These are phyloP conservation scores for Hypomyces rosellus DNA, from an alignment of 2,329 filamentous ascomycete genomes.

Conservation along the genomic window DNA sequence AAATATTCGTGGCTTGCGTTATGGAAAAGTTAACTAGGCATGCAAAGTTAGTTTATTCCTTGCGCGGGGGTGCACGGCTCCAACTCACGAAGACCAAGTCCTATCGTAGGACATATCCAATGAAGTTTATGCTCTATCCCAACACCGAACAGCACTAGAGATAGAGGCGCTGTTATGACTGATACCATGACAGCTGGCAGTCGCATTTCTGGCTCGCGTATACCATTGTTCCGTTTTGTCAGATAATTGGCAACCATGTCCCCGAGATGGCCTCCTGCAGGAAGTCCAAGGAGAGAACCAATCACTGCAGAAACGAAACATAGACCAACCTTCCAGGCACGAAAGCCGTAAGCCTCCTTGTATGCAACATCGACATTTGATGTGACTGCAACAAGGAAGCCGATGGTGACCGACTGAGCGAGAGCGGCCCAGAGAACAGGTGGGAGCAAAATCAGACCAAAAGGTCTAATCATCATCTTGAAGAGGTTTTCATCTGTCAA, in stretches of 20 bases:
- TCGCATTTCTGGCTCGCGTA: constrained; percentile 56
- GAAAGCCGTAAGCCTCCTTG: constrained; percentile 34
- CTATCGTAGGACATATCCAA: constrained; percentile 52
- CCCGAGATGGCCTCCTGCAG: constrained; percentile 41
- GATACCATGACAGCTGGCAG: constrained; percentile 47
- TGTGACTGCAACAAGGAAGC: constrained; percentile 48
- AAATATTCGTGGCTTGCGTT: constrained; percentile 49
- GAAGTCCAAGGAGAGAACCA: constrained; percentile 43
- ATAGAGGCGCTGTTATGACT: constrained; percentile 42
- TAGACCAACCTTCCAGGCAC: constrained; percentile 42
- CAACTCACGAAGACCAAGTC: constrained; percentile 43
- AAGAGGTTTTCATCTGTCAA: constrained; percentile 41
- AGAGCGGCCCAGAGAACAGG: constrained; percentile 50
- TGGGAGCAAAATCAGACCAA: constrained; percentile 44
- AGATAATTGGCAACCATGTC: constrained; percentile 43
- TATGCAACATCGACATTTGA: constrained; percentile 46
- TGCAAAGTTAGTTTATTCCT: constrained; percentile 6
- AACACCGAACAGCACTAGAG: constrained; percentile 40
- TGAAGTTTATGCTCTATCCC: constrained; percentile 41
- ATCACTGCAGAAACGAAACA: constrained; percentile 44
- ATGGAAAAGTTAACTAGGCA: constrained; percentile 47
- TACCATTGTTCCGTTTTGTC: constrained; percentile 46
- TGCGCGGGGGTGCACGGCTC: too few species aligned
- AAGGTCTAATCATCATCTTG: constrained; percentile 43
- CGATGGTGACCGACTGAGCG: constrained; percentile 48